phyloP scores from a whole-genome alignment of 1,284 basidiomycete species.

The Trichosporon asahii region DNA sequence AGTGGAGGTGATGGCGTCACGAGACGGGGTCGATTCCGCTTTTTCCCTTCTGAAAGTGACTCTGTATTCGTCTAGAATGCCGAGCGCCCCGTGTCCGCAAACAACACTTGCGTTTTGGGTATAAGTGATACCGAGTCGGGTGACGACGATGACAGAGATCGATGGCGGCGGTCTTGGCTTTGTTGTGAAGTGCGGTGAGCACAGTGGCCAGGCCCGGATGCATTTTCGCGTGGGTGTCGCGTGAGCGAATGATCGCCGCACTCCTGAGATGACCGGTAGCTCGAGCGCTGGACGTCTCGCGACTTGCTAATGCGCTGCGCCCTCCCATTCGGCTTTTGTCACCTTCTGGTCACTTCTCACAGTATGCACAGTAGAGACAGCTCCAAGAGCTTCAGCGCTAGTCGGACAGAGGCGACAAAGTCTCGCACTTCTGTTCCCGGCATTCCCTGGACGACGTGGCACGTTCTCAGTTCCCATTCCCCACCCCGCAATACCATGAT shows the following conservation, averaged over 20 bases:
- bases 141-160: neutral
- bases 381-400: too few relatives aligned
- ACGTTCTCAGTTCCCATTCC: too few relatives aligned
- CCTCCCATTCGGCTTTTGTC: too few relatives aligned
- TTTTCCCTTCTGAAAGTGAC: neutral
- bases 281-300: too few relatives aligned
- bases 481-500: too few relatives aligned
- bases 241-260: neutral
- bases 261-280: too few relatives aligned
- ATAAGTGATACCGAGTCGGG: neutral
- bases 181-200: neutral
- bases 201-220: neutral
- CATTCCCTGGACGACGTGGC: too few relatives aligned
- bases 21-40: neutral
- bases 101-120: neutral
- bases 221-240: neutral
- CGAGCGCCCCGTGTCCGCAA: neutral
- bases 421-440: too few relatives aligned
- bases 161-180: neutral
- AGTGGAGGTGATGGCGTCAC: slow-evolving; percentile 7
- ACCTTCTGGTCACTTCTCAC: too few relatives aligned
- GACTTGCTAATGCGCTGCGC: too few relatives aligned
- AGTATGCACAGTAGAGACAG: too few relatives aligned
- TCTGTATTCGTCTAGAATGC: neutral
- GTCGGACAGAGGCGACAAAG: too few relatives aligned